Conservation (phyloP, 2,329 filamentous ascomycete species). For the Colletotrichum tanaceti region DNA sequence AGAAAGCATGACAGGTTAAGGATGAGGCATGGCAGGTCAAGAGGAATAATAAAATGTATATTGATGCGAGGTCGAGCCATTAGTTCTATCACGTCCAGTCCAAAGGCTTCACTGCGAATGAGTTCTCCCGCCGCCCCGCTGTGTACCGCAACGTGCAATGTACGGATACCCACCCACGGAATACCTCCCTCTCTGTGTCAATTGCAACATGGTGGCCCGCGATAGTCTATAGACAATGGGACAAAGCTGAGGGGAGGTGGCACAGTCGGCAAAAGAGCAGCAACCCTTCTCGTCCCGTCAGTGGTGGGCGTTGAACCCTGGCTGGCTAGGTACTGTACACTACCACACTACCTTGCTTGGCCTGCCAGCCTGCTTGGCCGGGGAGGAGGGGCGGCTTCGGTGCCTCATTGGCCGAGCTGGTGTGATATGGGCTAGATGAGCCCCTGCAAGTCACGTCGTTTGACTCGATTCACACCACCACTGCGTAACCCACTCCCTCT, state of each 20-base stretch:
- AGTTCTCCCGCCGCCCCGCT: slow-evolving; percentile 12
- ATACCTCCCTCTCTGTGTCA: background rate
- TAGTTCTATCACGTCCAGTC: slow-evolving; percentile 23
- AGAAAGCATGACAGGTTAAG: background rate
- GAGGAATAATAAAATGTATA: slow-evolving; percentile 30
- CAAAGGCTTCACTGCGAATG: background rate
- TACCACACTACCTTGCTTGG: too few relatives aligned
- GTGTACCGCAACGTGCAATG: background rate
- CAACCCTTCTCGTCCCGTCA: background rate
- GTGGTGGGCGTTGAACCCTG: slow-evolving; percentile 26
- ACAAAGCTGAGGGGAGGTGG: slow-evolving; percentile 15
- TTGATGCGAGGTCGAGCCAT: slow-evolving; percentile 22
- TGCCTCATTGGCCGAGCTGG: slow-evolving; percentile 27
- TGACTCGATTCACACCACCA: slow-evolving; percentile 36
- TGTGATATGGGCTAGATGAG: slow-evolving; percentile 24
- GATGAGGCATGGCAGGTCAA: slow-evolving; percentile 15
- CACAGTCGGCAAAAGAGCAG: slow-evolving; percentile 29
- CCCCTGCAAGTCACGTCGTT: slow-evolving; percentile 32
- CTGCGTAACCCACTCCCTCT: slow-evolving; percentile 14
- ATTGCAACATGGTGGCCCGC: slow-evolving; percentile 2
- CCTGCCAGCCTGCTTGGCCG: too few relatives aligned
- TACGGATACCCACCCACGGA: background rate
- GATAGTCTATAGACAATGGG: slow-evolving; percentile 1
- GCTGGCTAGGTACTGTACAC: too few relatives aligned
- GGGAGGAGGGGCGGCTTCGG: slow-evolving; percentile 12